Base-by-base conservation (phyloP, 2,329 filamentous ascomycete genomes). In the Sclerotinia borealis region DNA sequence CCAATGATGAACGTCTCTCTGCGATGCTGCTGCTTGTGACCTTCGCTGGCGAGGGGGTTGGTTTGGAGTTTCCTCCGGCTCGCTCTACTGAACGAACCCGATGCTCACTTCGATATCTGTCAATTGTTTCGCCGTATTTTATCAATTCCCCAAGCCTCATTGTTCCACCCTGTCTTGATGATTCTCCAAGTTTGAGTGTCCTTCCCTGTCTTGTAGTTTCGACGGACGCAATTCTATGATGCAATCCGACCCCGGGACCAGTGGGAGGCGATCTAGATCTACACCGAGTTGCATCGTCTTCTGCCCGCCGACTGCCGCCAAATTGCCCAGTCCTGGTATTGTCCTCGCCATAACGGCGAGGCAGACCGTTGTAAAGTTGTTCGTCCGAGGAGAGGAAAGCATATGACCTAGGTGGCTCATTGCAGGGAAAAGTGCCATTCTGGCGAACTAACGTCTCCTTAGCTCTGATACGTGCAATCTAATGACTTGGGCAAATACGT, bases 391-490 rank as follows among this genome's bases (percentile, higher is more conserved):
- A 58, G 10, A 25, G 25, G 25, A 62, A 51, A 8, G 22, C 31
- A 10, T 62, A 62, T 37, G 50, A 39, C 8, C 60, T 47, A 22
- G 41, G 10, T 36, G 60, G 60, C 41, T 62, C 60, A 9, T 56
- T 27, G 25, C 37, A 55, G 5, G 60, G 51, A 48, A 58, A 62
- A 10, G 22, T n/a, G 7, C 60, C 51, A 3, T n/a, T 37, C 25
- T 49, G 37, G 25, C n/a, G 41, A 19, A 51, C 50, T 55, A 25
- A 27, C 2, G 4, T 31, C 15, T 17, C 10, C 6, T 62, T 45
- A 60, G 49, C 41, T 10, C 7, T 17, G n/a, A 9, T 7, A 19
- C 9, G 9, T n/a, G 5, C 36, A n/a, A n/a, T 39, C 2, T 1
- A n/a, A n/a, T n/a, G n/a, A n/a, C 7, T 1, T n/a, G 17, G 5